Conservation (phyloP, 2,329 filamentous ascomycete genomes). For the Exserohilum turcica region DNA sequence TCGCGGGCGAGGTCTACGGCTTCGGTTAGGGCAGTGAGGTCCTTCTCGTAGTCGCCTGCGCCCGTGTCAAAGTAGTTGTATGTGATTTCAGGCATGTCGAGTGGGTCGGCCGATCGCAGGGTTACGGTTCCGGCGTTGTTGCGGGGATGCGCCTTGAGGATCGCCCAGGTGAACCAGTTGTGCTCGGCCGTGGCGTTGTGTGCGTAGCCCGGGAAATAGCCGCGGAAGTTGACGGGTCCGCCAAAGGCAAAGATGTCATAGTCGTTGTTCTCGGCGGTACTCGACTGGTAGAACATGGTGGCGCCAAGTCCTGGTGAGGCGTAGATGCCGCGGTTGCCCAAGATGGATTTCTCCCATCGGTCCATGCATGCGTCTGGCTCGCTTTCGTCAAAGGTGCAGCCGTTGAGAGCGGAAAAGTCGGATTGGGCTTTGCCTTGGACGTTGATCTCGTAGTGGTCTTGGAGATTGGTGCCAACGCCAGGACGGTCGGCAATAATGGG, state of each 20-base stretch:
- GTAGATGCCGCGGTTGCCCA: conserved; percentile 53
- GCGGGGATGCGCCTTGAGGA: conserved; percentile 67
- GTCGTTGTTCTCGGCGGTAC: conserved; percentile 53
- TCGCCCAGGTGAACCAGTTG: conserved; percentile 56
- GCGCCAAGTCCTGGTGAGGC: conserved; percentile 60
- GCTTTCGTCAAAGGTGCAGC: conserved; percentile 48
- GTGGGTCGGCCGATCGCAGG: conserved; percentile 65
- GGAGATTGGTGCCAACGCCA: conserved; percentile 68
- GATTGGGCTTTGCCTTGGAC: conserved; percentile 54
- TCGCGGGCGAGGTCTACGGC: conserved; percentile 58
- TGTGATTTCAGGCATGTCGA: conserved; percentile 65
- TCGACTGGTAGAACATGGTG: conserved; percentile 53
- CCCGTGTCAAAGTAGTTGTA: conserved; percentile 53
- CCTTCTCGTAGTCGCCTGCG: conserved; percentile 65
- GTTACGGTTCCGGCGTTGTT: conserved; percentile 66
- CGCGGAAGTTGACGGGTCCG: conserved; percentile 59
- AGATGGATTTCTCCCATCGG: conserved; percentile 50
- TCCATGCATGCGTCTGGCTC: conserved; percentile 54
- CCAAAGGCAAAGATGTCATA: conserved; percentile 63
- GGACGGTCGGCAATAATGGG: conserved; percentile 61
- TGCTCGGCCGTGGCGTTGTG: conserved; percentile 57
- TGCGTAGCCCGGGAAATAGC: conserved; percentile 63
- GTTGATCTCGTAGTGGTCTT: conserved; percentile 63
- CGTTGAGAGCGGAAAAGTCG: conserved; percentile 46
- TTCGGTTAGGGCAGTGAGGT: conserved; percentile 60